These are phyloP conservation scores for Viola odorata DNA, from an alignment of 345 rosid species.

Conservation along the genomic window DNA sequence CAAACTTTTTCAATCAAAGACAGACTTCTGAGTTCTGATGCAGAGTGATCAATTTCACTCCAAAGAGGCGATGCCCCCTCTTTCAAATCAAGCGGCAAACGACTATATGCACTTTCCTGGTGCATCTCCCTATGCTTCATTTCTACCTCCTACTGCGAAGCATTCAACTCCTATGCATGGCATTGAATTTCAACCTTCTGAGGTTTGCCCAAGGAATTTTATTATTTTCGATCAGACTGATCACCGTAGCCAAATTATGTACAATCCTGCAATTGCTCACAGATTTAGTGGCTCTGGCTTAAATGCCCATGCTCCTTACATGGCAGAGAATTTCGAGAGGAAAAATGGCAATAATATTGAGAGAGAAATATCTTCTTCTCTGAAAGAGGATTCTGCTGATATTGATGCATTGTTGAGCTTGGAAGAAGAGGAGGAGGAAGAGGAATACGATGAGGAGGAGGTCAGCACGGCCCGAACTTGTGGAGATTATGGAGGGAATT, in stretches of 20 bases:
- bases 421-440: constrained; percentile 52
- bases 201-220: constrained; percentile 24
- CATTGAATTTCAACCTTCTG: constrained; percentile 65
- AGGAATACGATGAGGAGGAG: constrained; percentile 46
- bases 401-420: constrained; percentile 72
- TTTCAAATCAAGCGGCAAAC: constrained; percentile 42
- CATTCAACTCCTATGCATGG: constrained; percentile 42
- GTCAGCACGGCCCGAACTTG: constrained; percentile 62
- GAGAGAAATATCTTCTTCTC: constrained; percentile 42
- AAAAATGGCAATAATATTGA: constrained; percentile 27
- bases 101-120: constrained; percentile 35
- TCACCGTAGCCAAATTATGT: constrained; percentile 64
- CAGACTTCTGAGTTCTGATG: constrained; percentile 33
- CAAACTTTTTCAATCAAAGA: constrained; percentile 16
- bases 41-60: constrained; percentile 39
- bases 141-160: constrained; percentile 51
- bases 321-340: constrained; percentile 36
- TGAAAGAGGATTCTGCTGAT: constrained; percentile 76
- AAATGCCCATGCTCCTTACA: constrained; percentile 28
- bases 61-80: constrained; percentile 28
- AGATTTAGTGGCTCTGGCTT: constrained; percentile 43
- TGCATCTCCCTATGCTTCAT: constrained; percentile 41
- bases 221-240: constrained; percentile 67
- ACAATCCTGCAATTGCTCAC: constrained; percentile 62
- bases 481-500: constrained; percentile 39